A percentile compares a stretch with the other conserved stretches of the same genome.
Evolutionary conservation across 345 rosid genomes (phyloP).

Genomic region (Camelina laxa): DNA sequence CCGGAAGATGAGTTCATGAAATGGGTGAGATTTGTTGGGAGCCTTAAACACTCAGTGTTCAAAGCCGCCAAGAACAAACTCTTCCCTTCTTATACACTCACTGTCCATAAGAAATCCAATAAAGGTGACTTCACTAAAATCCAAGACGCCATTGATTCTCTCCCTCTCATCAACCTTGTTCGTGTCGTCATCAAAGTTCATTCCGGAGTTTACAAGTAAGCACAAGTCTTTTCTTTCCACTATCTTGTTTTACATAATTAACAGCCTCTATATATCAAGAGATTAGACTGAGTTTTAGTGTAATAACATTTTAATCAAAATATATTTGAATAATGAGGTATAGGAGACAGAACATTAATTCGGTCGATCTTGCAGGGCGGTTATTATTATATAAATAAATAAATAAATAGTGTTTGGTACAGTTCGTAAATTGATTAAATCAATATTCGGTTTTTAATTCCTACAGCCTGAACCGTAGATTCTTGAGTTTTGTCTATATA

Average conservation of each 20-base stretch:
- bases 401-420: constrained; percentile 15
- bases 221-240: constrained; percentile 14
- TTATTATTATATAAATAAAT: background rate
- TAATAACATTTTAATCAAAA: background rate
- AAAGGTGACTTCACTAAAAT: constrained; percentile 82
- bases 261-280: background rate
- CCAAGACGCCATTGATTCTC: constrained; percentile 93
- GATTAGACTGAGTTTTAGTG: background rate
- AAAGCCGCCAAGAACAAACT: constrained; percentile 84
- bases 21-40: constrained; percentile 91
- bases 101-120: constrained; percentile 64
- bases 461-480: constrained; percentile 32
- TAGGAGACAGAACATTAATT: background rate
- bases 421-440: constrained; percentile 20
- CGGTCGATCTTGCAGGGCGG: constrained; percentile 20
- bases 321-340: background rate
- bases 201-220: constrained; percentile 95
- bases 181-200: constrained; percentile 93
- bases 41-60: constrained; percentile 77
- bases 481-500: constrained; percentile 35
- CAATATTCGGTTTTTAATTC: background rate
- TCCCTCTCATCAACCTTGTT: constrained; percentile 78
- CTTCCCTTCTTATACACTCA: constrained; percentile 72
- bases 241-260: background rate
- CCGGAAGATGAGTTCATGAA: constrained; percentile 88